Evolutionary conservation across 306 rosid species (phyloP), one percentile per base, ranked within the genome.

Genomic region (Trifolium fragiferum): DNA sequence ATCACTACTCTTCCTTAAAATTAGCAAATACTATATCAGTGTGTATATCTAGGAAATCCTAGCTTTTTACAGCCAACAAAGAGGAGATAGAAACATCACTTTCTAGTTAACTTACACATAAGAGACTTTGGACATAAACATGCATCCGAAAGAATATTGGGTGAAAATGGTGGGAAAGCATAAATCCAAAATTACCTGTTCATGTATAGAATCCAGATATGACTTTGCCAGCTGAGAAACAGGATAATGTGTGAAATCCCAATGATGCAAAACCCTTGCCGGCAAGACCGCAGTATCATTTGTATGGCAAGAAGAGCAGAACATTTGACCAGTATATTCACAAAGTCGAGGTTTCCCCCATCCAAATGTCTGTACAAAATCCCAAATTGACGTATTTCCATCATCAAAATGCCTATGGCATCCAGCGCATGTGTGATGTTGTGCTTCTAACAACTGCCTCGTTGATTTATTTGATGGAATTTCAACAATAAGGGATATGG

Each of bases 291-390:
- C 93, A 68, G 87, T 86, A 69, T 95, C 98, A 82, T 92, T 92
- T 77, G 93, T 85, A 82, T 95, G 99, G 85, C 99, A 95, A 13
- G 90, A 92, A 78, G 89, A 83, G 84, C 99, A 92, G 79, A 92
- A 95, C 81, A 95, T 74, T 78, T 95, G 98, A 80, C 93, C 82
- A 60, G 90, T 90, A 81, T 95, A 95, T 80, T 92, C 99, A 83
- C 99, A 95, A 53, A 89, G 87, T 80, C 96, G 90, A 80, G 98
- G 96, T 83, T 85, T 95, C 30, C 99, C 97, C 97, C 97, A 95
- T 81, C 99, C 98, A 53, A 95, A 87, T 55, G 93, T 85, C 85
- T 86, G 88, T 66, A 92, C 98, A 84, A 95, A 85, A 82, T 89
- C 99, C 86, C 75, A 44, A 75, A 95, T 86, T 81, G 79, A 66